Conservation (phyloP, 495 filamentous ascomycete species). For the Penicillium lividum region DNA sequence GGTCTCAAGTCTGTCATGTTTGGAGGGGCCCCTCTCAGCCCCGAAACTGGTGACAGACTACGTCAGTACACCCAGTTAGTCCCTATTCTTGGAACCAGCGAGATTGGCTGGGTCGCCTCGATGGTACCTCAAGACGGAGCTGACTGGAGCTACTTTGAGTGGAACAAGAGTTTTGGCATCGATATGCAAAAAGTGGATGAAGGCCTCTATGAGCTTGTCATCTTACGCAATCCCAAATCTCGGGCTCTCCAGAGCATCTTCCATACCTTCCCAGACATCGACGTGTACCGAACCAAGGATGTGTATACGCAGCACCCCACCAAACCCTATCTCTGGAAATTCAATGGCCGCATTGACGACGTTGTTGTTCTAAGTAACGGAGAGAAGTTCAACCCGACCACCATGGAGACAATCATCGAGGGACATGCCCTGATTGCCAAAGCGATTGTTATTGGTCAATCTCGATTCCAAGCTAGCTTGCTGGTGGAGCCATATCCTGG, state of each 20-base stretch:
- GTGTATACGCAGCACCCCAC: constrained; percentile 48
- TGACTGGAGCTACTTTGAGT: constrained; percentile 56
- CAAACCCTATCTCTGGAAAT: constrained; percentile 34
- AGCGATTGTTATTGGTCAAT: constrained; percentile 39
- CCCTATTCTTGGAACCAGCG: constrained; percentile 20
- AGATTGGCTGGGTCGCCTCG: constrained; percentile 22
- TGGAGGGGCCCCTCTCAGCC: constrained; percentile 26
- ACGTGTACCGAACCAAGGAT: constrained; percentile 58
- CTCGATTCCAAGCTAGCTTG: constrained; percentile 35
- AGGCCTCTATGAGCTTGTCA: constrained; percentile 45
- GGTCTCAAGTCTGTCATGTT: constrained; percentile 19
- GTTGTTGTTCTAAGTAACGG: constrained; percentile 45
- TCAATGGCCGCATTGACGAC: constrained; percentile 39
- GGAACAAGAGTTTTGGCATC: constrained; percentile 47
- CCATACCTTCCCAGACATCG: constrained; percentile 53
- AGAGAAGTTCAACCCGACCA: constrained; percentile 46
- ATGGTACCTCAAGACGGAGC: constrained; percentile 34
- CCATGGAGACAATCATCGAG: constrained; percentile 35
- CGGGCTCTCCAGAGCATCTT: constrained; percentile 50
- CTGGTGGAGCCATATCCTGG: constrained; percentile 34
- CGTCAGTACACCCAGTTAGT: constrained; percentile 19
- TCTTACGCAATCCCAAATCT: constrained; percentile 10
- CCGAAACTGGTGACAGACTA: constrained; percentile 18
- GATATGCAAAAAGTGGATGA: constrained; percentile 43
- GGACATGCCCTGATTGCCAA: constrained; percentile 26